Conservation (phyloP, 2,329 filamentous ascomycete species). For the Aspergillus sp. region DNA sequence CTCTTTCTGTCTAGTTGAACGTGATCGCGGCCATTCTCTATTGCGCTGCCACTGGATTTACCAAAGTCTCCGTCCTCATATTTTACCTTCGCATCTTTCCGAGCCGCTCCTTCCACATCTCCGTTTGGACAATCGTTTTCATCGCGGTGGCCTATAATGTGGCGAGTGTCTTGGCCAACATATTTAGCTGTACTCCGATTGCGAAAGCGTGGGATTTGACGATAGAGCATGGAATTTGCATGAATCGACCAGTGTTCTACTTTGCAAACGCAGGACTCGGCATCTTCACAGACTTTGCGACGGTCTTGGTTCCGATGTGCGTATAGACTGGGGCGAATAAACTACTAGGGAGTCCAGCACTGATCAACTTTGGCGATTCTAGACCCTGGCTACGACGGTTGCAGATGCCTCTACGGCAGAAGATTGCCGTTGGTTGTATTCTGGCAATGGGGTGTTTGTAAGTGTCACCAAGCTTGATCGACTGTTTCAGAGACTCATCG, state of each 20-base stretch:
- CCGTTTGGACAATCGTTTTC: slow-evolving; percentile 18
- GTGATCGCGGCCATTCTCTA: slow-evolving; percentile 25
- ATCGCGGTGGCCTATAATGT: slow-evolving; percentile 22
- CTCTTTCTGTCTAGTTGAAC: slow-evolving; percentile 13
- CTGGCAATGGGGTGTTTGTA: slow-evolving; percentile 25
- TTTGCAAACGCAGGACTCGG: slow-evolving; percentile 23
- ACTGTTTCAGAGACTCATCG: too few relatives aligned
- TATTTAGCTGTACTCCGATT: slow-evolving; percentile 22
- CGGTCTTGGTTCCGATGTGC: slow-evolving; percentile 23
- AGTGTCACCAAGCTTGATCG: slow-evolving; percentile 1
- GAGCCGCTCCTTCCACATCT: slow-evolving; percentile 17
- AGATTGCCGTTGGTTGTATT: slow-evolving; percentile 23
- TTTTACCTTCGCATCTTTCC: slow-evolving; percentile 27
- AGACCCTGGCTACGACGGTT: slow-evolving; percentile 24
- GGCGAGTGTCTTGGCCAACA: slow-evolving; percentile 21
- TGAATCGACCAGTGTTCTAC: slow-evolving; percentile 25
- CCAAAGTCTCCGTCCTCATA: slow-evolving; percentile 27
- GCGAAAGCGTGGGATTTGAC: slow-evolving; percentile 19
- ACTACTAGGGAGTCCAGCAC: neutral
- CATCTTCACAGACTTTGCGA: slow-evolving; percentile 26
- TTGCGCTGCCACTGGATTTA: slow-evolving; percentile 23
- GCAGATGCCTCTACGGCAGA: slow-evolving; percentile 25
- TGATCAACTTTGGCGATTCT: slow-evolving; percentile 1
- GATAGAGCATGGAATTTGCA: slow-evolving; percentile 15
- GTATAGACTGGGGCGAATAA: neutral